A percentile compares a stretch with the other conserved stretches of the same genome.
phyloP scores from a whole-genome alignment of 768 basidiomycete genomes.

The Obba rivulosa region DNA sequence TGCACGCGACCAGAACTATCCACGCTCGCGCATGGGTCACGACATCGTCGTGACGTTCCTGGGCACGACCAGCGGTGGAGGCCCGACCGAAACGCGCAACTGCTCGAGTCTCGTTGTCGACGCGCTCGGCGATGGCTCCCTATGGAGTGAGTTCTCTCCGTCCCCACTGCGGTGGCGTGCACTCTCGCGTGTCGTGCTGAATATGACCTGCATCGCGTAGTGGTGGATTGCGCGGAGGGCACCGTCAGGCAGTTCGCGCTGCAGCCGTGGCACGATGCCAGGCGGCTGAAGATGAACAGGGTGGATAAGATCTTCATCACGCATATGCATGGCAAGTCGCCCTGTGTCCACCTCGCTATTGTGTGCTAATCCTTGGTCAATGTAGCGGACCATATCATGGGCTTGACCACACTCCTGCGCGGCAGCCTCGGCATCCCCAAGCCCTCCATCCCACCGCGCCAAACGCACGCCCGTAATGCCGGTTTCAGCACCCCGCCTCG shows the following conservation, averaged over 20 bases:
- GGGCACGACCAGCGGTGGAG: slow-evolving; percentile 74
- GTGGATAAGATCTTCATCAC: slow-evolving; percentile 76
- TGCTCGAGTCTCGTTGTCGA: slow-evolving; percentile 71
- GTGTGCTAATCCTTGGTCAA: background rate
- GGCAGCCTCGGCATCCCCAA: slow-evolving; percentile 47
- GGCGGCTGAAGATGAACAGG: slow-evolving; percentile 35
- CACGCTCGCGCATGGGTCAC: slow-evolving; percentile 17
- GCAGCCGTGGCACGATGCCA: slow-evolving; percentile 36
- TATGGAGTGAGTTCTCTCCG: slow-evolving; percentile 55
- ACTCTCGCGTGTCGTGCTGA: background rate
- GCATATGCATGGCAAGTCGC: slow-evolving; percentile 68
- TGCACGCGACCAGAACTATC: background rate
- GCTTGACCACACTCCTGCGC: slow-evolving; percentile 61
- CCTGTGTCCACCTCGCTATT: background rate
- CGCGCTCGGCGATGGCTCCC: slow-evolving; percentile 43
- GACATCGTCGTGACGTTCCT: slow-evolving; percentile 63
- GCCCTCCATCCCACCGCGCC: slow-evolving; percentile 17
- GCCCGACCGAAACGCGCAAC: slow-evolving; percentile 66
- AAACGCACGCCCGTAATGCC: slow-evolving; percentile 2
- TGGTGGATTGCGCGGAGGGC: slow-evolving; percentile 84
- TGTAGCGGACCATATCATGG: slow-evolving; percentile 70
- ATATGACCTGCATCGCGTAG: slow-evolving; percentile 27
- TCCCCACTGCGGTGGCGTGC: background rate
- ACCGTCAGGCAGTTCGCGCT: slow-evolving; percentile 62
- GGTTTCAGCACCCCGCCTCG: slow-evolving; percentile 9